These are phyloP conservation scores for Malus hybrid DNA, from an alignment of 331 rosid species.

Conservation along the genomic window DNA sequence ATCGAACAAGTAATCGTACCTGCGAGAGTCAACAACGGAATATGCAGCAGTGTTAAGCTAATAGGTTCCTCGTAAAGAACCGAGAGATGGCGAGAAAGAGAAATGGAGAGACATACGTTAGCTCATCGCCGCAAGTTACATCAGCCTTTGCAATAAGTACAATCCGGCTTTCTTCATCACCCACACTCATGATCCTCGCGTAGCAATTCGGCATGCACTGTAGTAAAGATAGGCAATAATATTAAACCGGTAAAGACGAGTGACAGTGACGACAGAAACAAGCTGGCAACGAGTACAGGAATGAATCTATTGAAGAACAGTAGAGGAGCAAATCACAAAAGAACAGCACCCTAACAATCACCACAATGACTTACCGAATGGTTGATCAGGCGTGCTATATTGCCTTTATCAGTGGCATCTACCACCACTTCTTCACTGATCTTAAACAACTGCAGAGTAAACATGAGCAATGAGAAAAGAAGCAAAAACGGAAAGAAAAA, in stretches of 20 bases:
- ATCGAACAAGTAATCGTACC: slow-evolving; percentile 97
- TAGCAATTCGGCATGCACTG: slow-evolving; percentile 99
- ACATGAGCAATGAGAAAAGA: slow-evolving; percentile 5
- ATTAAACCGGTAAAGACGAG: neutral
- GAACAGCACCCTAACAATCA: neutral
- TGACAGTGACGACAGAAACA: neutral
- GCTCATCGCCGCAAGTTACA: slow-evolving; percentile 74
- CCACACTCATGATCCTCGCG: slow-evolving; percentile 99
- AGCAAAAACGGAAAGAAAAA: neutral
- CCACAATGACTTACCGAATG: slow-evolving; percentile 68
- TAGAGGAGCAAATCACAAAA: neutral
- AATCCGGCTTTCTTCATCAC: slow-evolving; percentile 88
- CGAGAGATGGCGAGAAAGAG: neutral
- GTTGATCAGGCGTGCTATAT: slow-evolving; percentile 93
- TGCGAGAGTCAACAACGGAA: slow-evolving; percentile 24
- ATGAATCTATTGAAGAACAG: neutral
- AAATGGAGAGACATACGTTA: slow-evolving; percentile 46
- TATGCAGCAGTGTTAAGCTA: neutral
- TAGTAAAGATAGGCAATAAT: slow-evolving; percentile 5
- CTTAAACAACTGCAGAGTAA: slow-evolving; percentile 69
- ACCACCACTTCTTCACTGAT: slow-evolving; percentile 99
- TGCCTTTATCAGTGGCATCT: slow-evolving; percentile 98
- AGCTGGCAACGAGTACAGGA: neutral
- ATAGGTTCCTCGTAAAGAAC: neutral
- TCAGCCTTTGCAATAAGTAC: slow-evolving; percentile 91